Evolutionary conservation across 768 basidiomycete species (phyloP).

Genomic region (Termitomyces sp.): DNA sequence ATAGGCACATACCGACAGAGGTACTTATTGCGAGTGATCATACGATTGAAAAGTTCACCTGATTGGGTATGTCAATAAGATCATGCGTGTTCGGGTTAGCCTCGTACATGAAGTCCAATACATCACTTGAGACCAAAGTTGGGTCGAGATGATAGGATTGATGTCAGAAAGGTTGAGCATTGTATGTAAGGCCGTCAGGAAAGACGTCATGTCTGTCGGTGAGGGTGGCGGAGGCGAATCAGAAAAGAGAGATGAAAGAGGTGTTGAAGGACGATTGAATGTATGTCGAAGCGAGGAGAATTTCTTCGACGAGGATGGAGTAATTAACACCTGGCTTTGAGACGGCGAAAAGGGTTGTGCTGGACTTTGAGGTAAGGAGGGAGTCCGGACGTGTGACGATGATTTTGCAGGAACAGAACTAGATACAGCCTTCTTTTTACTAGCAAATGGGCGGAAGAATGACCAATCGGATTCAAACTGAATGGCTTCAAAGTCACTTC

Average conservation of each 20-base stretch:
- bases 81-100: background rate
- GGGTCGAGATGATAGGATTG: slow-evolving; percentile 82
- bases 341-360: slow-evolving; percentile 51
- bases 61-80: slow-evolving; percentile 9
- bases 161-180: slow-evolving; percentile 82
- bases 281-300: slow-evolving; percentile 69
- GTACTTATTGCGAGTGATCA: slow-evolving; percentile 89
- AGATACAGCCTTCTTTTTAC: slow-evolving; percentile 49
- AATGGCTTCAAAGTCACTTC: slow-evolving; percentile 72
- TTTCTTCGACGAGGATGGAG: slow-evolving; percentile 42
- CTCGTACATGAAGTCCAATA: slow-evolving; percentile 95
- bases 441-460: slow-evolving; percentile 67
- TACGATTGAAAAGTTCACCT: slow-evolving; percentile 85
- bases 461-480: slow-evolving; percentile 98
- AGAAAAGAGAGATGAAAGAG: slow-evolving; percentile 45
- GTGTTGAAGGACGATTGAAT: slow-evolving; percentile 42
- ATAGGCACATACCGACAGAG: slow-evolving; percentile 65
- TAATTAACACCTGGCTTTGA: slow-evolving; percentile 31
- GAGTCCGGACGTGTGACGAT: slow-evolving; percentile 27
- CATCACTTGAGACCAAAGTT: slow-evolving; percentile 96
- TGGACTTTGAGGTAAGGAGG: slow-evolving; percentile 46
- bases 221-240: slow-evolving; percentile 38
- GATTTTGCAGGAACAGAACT: slow-evolving; percentile 21
- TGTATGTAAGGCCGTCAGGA: slow-evolving; percentile 82
- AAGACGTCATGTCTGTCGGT: slow-evolving; percentile 58